Evolutionary conservation across 2,329 filamentous ascomycete species (phyloP).

Genomic region (Sclerotinia trifoliorum): DNA sequence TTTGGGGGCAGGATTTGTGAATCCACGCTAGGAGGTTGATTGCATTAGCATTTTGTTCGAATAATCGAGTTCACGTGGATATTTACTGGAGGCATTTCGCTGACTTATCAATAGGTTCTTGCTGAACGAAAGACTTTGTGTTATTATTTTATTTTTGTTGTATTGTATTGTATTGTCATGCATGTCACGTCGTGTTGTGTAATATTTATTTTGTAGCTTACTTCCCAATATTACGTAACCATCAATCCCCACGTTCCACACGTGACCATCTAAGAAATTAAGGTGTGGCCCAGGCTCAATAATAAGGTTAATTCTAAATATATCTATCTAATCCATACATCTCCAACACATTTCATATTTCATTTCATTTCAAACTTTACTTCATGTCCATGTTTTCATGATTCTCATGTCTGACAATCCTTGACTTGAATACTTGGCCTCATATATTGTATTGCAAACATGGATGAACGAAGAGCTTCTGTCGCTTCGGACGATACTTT

Average conservation of each 20-base stretch:
- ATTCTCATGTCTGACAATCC: neutral
- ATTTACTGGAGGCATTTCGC: constrained; percentile 56
- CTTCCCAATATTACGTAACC: constrained; percentile 2
- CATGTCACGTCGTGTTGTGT: neutral
- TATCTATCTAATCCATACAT: constrained; percentile 26
- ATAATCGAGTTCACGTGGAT: neutral
- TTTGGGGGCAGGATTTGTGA: constrained; percentile 48
- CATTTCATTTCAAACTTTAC: neutral
- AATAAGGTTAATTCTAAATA: constrained; percentile 26
- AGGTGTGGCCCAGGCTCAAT: constrained; percentile 33
- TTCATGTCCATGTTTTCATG: neutral
- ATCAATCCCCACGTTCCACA: neutral
- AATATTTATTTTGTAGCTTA: neutral
- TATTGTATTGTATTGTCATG: neutral
- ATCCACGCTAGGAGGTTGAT: constrained; percentile 43
- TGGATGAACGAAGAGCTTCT: constrained; percentile 37
- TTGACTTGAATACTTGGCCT: neutral
- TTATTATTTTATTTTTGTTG: constrained; percentile 3
- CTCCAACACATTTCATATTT: constrained; percentile 22
- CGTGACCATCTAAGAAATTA: constrained; percentile 17
- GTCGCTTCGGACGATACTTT: constrained; percentile 54
- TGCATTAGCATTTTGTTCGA: constrained; percentile 4
- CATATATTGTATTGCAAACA: neutral
- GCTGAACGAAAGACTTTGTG: neutral
- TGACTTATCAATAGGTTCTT: constrained; percentile 11